Conservation (phyloP, 768 basidiomycete species). For the Mycena galericulata region DNA sequence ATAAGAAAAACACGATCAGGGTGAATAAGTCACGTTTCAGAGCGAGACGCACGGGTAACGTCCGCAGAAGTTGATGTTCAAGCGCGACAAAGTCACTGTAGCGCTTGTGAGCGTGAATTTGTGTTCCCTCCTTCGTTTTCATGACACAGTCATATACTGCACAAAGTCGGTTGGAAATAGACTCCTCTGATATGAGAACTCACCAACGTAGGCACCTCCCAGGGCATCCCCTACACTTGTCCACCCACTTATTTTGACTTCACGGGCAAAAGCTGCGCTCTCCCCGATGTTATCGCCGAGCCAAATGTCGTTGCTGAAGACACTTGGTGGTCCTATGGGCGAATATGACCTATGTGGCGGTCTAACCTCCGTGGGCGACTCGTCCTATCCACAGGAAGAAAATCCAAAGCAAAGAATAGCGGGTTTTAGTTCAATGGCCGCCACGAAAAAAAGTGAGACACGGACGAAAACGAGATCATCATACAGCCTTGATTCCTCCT, state of each 20-base stretch:
- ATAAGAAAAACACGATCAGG: too few relatives aligned
- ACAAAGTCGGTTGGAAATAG: neutral
- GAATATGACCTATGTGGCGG: slow-evolving; percentile 41
- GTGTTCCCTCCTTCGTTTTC: slow-evolving; percentile 74
- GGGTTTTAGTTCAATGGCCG: neutral
- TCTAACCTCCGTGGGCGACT: slow-evolving; percentile 15
- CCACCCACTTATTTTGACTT: slow-evolving; percentile 78
- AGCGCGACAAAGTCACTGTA: slow-evolving; percentile 76
- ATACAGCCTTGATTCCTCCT: slow-evolving; percentile 75
- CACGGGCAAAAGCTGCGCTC: slow-evolving; percentile 68
- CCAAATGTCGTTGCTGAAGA: slow-evolving; percentile 79
- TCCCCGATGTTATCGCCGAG: slow-evolving; percentile 70
- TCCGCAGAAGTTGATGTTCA: slow-evolving; percentile 57
- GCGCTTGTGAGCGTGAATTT: slow-evolving; percentile 74
- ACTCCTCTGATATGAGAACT: slow-evolving; percentile 29
- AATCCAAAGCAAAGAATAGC: neutral
- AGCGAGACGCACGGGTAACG: slow-evolving; percentile 60
- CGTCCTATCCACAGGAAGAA: slow-evolving; percentile 8
- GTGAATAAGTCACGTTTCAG: too few relatives aligned
- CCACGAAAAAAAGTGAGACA: neutral
- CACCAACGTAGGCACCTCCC: slow-evolving; percentile 74
- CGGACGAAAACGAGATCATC: slow-evolving; percentile 69
- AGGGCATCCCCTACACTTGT: slow-evolving; percentile 75
- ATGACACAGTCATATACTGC: slow-evolving; percentile 79
- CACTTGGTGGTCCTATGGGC: slow-evolving; percentile 57